These are phyloP conservation scores for Phalaenopsis aphrodite DNA, from an alignment of 106 monocot genomes.

Conservation along the genomic window DNA sequence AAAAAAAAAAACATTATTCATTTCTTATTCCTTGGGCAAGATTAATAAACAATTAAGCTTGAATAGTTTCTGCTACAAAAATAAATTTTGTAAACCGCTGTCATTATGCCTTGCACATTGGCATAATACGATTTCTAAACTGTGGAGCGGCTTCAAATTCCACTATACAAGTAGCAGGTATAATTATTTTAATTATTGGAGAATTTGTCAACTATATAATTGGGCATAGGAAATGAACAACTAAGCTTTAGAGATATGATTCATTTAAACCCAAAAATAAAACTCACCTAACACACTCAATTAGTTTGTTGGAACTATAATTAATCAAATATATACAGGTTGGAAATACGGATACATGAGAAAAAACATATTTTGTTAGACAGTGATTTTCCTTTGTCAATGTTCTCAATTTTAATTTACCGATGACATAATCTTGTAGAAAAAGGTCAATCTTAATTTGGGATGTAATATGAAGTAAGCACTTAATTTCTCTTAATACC, in stretches of 20 bases:
- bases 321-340: not conserved
- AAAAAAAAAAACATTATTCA: too few relatives aligned
- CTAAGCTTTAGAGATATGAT: not conserved
- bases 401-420: not conserved
- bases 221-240: too few relatives aligned
- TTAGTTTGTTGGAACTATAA: not conserved
- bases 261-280: not conserved
- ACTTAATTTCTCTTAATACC: not conserved
- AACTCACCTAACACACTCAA: not conserved
- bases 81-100: too few relatives aligned
- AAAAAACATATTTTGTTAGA: not conserved
- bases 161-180: not conserved
- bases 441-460: not conserved
- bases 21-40: too few relatives aligned
- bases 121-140: not conserved
- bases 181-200: too few relatives aligned
- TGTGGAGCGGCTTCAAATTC: not conserved
- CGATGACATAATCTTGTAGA: not conserved
- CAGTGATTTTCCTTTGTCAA: not conserved
- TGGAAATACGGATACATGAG: not conserved
- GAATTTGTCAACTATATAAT: too few relatives aligned
- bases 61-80: too few relatives aligned
- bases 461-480: not conserved
- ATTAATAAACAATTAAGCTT: too few relatives aligned
- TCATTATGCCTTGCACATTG: not conserved